phyloP scores from a whole-genome alignment of 805 yeast genomes.

The Blastobotrys mokoenaii region DNA sequence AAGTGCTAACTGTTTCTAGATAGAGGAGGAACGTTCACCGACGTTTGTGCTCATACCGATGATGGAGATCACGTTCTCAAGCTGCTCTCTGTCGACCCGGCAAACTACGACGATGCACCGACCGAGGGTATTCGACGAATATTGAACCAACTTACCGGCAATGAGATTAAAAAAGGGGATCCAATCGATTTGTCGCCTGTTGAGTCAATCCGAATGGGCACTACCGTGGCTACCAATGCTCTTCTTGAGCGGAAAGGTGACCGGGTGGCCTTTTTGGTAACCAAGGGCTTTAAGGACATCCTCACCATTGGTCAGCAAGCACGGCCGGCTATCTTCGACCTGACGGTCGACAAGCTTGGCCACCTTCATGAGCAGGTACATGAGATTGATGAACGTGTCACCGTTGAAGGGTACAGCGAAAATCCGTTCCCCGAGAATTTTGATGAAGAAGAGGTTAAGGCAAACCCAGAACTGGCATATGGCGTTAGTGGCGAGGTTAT shows the following conservation, averaged over 20 bases:
- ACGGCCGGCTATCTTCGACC: conserved; percentile 81
- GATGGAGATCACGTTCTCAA: conserved; percentile 61
- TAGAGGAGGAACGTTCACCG: conserved; percentile 91
- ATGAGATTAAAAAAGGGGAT: conserved; percentile 47
- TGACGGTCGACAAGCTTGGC: conserved; percentile 63
- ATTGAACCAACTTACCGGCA: conserved; percentile 50
- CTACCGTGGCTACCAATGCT: conserved; percentile 95
- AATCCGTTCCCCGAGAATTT: conserved; percentile 41
- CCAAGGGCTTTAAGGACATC: conserved; percentile 82
- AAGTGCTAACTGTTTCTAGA: conserved; percentile 17
- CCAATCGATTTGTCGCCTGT: conserved; percentile 48
- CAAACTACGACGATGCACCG: conserved; percentile 84
- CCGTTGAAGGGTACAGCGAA: conserved; percentile 72
- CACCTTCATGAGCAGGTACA: conserved; percentile 67
- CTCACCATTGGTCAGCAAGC: conserved; percentile 84
- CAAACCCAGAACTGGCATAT: conserved; percentile 32
- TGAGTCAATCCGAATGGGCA: conserved; percentile 75
- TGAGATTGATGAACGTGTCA: conserved; percentile 86
- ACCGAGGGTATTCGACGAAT: conserved; percentile 82
- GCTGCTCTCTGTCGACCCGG: conserved; percentile 79
- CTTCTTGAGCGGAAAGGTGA: conserved; percentile 89
- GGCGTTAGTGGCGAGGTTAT: conserved; percentile 68
- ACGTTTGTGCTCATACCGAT: conserved; percentile 49
- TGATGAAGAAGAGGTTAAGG: conserved; percentile 20
- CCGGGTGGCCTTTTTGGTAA: conserved; percentile 72